Evolutionary conservation across 768 basidiomycete species (phyloP).

Genomic region (Gymnopilus junonius): DNA sequence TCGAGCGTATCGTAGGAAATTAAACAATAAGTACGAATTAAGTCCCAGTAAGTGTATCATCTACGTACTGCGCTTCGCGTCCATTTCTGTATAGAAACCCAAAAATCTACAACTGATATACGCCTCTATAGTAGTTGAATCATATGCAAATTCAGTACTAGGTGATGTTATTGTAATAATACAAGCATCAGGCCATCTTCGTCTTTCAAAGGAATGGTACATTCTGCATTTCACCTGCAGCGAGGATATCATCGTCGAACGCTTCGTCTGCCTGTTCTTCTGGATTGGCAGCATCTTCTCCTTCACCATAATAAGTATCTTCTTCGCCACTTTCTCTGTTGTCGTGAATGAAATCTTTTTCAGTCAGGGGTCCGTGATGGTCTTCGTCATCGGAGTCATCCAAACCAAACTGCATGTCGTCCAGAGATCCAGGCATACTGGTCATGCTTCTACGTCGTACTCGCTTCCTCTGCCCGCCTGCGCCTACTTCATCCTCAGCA

Average conservation of each 20-base stretch:
- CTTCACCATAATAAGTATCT: conserved; percentile 64
- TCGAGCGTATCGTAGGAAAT: not conserved
- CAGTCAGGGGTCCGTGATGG: conserved; percentile 25
- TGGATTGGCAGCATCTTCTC: conserved; percentile 79
- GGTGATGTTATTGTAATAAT: not conserved
- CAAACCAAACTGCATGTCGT: conserved; percentile 59
- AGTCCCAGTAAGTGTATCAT: not conserved
- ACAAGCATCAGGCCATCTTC: not conserved
- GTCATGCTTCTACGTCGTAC: conserved; percentile 66
- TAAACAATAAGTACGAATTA: not conserved
- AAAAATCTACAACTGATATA: conserved; percentile 4
- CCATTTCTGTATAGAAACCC: not conserved
- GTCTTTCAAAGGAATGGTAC: conserved; percentile 32
- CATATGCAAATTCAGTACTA: not conserved
- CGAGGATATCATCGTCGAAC: conserved; percentile 46
- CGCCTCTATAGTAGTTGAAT: not conserved
- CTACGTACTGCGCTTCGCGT: not conserved
- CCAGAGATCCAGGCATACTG: conserved; percentile 87
- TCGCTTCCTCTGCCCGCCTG: conserved; percentile 43
- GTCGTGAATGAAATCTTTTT: conserved; percentile 32
- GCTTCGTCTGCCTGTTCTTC: conserved; percentile 84
- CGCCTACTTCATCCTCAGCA: conserved; percentile 47
- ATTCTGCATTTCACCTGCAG: conserved; percentile 36
- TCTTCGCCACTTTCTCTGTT: conserved; percentile 45
- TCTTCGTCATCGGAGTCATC: conserved; percentile 54